A percentile compares a stretch with the other conserved stretches of the same genome.
These are phyloP conservation scores for Microbotryomycetes sp. DNA, from an alignment of 1,284 basidiomycete species.

Conservation along the genomic window DNA sequence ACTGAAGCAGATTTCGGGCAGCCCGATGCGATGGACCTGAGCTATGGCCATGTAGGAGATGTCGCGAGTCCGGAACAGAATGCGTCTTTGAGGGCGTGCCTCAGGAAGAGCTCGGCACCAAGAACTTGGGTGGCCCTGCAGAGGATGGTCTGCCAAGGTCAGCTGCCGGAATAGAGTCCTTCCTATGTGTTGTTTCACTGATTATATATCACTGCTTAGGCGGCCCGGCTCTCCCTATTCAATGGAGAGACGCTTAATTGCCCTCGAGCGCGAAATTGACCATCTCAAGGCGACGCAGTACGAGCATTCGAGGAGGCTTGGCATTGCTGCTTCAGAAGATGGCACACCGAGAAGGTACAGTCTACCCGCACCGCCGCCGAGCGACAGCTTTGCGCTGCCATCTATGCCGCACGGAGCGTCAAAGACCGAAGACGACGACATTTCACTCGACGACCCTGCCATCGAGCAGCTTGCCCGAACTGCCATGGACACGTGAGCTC, in stretches of 20 bases:
- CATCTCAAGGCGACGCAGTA: neutral
- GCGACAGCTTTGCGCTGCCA: neutral
- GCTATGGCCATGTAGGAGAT: conserved; percentile 18
- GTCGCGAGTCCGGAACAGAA: conserved; percentile 18
- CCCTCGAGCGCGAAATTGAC: neutral
- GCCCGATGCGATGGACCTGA: conserved; percentile 26
- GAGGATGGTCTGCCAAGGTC: neutral
- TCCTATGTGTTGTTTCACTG: neutral
- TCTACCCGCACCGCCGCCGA: neutral
- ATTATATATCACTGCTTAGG: neutral
- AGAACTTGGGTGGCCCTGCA: neutral
- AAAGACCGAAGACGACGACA: neutral
- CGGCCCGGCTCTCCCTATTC: neutral
- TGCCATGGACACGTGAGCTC: conserved; percentile 15
- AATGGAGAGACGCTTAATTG: neutral
- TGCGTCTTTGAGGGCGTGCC: conserved; percentile 23
- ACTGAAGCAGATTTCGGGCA: neutral
- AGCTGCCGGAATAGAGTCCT: neutral
- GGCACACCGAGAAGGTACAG: neutral
- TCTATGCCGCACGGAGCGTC: neutral
- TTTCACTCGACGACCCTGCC: conserved; percentile 1
- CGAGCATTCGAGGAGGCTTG: neutral
- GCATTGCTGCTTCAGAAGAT: neutral
- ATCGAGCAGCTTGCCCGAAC: conserved; percentile 7
- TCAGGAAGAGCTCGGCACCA: conserved; percentile 7